Evolutionary conservation across 257 asterid genomes (phyloP).

Genomic region (Forsythia suspensa): DNA sequence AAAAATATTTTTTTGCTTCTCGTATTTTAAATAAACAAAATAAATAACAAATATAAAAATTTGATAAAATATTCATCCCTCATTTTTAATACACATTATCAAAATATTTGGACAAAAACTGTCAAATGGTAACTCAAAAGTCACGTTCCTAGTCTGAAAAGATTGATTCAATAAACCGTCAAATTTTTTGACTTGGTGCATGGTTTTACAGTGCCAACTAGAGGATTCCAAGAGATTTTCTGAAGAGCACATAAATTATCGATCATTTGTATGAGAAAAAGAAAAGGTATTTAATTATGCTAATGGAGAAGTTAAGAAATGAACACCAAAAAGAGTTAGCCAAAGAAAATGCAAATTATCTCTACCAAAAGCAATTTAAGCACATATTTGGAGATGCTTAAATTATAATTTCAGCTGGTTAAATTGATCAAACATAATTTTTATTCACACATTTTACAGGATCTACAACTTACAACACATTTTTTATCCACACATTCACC

Average conservation of each 20-base stretch:
- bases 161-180: conserved; percentile 37
- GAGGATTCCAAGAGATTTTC: conserved; percentile 47
- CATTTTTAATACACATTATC: no score
- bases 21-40: no score
- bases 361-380: not conserved
- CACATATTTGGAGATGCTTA: no score
- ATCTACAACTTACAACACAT: no score
- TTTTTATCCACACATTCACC: no score
- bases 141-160: conserved; percentile 58
- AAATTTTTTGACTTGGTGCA: conserved; percentile 33
- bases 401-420: no score
- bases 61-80: no score
- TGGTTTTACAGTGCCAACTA: conserved; percentile 25
- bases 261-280: conserved; percentile 5
- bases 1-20: no score
- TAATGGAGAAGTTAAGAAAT: conserved; percentile 9
- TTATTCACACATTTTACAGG: no score
- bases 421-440: no score
- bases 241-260: conserved; percentile 27
- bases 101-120: no score
- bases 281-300: not conserved
- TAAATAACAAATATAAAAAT: no score
- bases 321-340: not conserved
- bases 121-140: conserved; percentile 58
- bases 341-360: not conserved